Base-by-base conservation (phyloP, 345 rosid species). In the Cardamine chenopodiifolia region DNA sequence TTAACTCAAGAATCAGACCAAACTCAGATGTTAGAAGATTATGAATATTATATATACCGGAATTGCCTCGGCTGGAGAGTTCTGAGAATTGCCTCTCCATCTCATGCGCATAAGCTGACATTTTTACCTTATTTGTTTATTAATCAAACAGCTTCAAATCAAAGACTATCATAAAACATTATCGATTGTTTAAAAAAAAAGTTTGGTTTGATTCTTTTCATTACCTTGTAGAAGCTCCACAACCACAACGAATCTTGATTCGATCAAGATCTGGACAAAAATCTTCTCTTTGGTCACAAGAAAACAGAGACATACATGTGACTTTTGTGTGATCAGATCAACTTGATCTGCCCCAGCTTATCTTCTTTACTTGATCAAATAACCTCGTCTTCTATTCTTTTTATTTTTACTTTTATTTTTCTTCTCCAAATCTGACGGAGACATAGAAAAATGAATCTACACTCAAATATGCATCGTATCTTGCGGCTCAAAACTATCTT, bases 51-150 rank as follows among this genome's bases (percentile, higher is more conserved):
- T 34, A 9, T 34, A 60, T 84, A 90, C 98, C 97, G 4, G 98
- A 89, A 66, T 80, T 85, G 57, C 79, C 92, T 73, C 89, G 79
- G 65, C 89, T 89, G 0, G 85, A 74, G 80, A 90, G 86, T 77
- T 86, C 81, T 3, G 98, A 93, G 88, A 60, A 66, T 64, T 84
- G 79, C 55, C 90, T 82, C 77, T 89, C 98, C 92, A 88, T 86
- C 78, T 86, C 92, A 82, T 85, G 93, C 9, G 80, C 85, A 17
- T 85, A 87, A 78, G 89, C 93, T 8, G 93, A 93, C 96, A 88
- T 86, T 28, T 70, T 17, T 6, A 72, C 59, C 60, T 71, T 45
- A 6, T 9, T 6, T 40, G 6, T 14, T 31, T 10, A 68, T 20
- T 12, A 29, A 40, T 14, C 47, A 42, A 14, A 6, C 19, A n/a